phyloP scores from a whole-genome alignment of 2,329 filamentous ascomycete genomes.

The Epichloe uncinata region DNA sequence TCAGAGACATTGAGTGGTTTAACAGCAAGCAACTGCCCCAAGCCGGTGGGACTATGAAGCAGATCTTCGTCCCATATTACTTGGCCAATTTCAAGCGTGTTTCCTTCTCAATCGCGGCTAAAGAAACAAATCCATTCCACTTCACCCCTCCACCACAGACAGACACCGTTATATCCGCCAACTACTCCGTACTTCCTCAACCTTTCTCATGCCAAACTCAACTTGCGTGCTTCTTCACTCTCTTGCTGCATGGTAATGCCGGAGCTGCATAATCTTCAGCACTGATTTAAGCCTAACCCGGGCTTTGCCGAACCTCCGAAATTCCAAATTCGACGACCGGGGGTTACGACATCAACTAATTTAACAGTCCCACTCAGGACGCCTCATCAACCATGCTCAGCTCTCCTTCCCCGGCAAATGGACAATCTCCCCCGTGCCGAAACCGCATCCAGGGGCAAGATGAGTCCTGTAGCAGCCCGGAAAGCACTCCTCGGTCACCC shows the following conservation, averaged over 20 bases:
- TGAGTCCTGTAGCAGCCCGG: background rate
- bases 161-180: background rate
- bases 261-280: background rate
- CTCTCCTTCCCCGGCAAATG: constrained; percentile 4
- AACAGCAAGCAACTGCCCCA: background rate
- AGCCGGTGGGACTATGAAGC: background rate
- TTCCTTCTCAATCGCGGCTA: background rate
- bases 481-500: constrained; percentile 1
- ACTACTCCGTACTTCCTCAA: too few relatives aligned
- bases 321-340: background rate
- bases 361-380: constrained; percentile 8
- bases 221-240: background rate
- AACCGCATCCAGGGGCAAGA: constrained; percentile 6
- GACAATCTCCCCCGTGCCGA: background rate
- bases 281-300: background rate
- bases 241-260: background rate
- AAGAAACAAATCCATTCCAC: background rate
- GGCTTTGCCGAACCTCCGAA: background rate
- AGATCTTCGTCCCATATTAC: background rate
- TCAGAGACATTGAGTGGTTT: background rate
- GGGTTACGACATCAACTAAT: constrained; percentile 5
- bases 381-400: constrained; percentile 13
- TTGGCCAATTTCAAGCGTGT: background rate
- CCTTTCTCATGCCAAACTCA: background rate
- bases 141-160: too few relatives aligned